Base-by-base conservation (phyloP, 257 asterid genomes). In the Misopates orontium region DNA sequence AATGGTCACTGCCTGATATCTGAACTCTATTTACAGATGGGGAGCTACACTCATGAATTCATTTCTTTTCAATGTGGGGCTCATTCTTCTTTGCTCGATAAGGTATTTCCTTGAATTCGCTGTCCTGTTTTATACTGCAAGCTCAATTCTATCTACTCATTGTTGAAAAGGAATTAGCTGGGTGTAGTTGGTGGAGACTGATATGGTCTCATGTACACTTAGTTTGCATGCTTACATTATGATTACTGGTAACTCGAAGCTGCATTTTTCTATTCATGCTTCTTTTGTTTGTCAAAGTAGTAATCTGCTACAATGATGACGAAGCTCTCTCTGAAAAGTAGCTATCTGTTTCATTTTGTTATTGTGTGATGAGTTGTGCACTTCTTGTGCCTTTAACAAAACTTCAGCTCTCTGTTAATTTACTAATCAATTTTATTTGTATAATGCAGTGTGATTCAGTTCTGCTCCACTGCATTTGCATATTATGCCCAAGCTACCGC, bases 401-500 rank as follows among this genome's bases (percentile, higher is more conserved):
- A 36, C 42, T 8, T 36, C 42, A 36, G 42, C 42, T 36, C 8
- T 36, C 2, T n/a, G 6, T 6, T 28, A 28, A 36, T 67, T 49
- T 15, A 60, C 48, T 66, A 49, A 40, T 54, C 51, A 60, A 22
- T 54, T 66, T 53, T 45, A 17, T 67, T 58, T 45, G 61, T 58
- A 8, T 66, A 13, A 10, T 80, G 87, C 96, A 90, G 99, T 76
- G 99, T 94, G 76, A 94, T 94, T 81, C 99, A 90, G 84, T 94
- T 94, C 79, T 90, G 98, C 61, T 84, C 99, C 71, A 94, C 98
- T 20, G 97, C 99, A 28, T 94, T 94, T 73, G 99, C 86, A 52
- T 94, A 88, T 68, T 94, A 94, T 55, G 87, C 99, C 57, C 99
- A 86, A 77, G 99, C 97, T 32, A 94, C 99, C 57, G 98, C 99